These are phyloP conservation scores for Nicotiana rustica DNA, from an alignment of 305 asterid species.

Conservation along the genomic window DNA sequence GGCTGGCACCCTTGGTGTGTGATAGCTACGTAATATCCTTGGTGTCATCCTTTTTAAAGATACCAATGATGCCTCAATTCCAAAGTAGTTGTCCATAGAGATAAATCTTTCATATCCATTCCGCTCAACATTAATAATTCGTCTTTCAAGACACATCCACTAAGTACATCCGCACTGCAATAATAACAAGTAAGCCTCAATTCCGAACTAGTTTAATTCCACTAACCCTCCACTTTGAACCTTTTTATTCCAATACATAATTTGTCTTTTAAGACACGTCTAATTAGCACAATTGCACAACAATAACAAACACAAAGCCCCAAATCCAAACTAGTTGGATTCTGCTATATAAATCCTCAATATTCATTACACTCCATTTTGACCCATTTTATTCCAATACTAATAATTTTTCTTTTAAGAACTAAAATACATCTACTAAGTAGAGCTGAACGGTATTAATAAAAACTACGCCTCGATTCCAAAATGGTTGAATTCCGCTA, in stretches of 20 bases:
- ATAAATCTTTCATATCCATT: background rate
- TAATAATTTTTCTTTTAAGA: background rate
- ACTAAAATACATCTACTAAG: background rate
- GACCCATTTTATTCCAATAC: background rate
- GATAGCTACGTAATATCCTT: too few relatives aligned
- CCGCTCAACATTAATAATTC: background rate
- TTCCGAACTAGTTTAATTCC: background rate
- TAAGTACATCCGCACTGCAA: background rate
- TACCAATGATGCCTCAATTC: constrained; percentile 12
- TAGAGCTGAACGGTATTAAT: background rate
- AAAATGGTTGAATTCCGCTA: background rate
- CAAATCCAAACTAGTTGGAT: constrained; percentile 15
- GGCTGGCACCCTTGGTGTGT: too few relatives aligned
- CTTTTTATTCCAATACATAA: background rate
- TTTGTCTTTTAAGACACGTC: background rate
- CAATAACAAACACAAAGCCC: background rate
- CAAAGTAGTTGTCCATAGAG: background rate
- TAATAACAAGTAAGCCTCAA: background rate
- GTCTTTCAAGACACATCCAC: background rate
- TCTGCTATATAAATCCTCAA: background rate
- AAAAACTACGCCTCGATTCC: background rate
- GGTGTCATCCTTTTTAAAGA: too few relatives aligned
- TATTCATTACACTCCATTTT: background rate
- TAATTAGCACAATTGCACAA: background rate
- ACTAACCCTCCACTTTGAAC: background rate